phyloP scores from a whole-genome alignment of 768 basidiomycete species.

The Boletus reticuloceps region DNA sequence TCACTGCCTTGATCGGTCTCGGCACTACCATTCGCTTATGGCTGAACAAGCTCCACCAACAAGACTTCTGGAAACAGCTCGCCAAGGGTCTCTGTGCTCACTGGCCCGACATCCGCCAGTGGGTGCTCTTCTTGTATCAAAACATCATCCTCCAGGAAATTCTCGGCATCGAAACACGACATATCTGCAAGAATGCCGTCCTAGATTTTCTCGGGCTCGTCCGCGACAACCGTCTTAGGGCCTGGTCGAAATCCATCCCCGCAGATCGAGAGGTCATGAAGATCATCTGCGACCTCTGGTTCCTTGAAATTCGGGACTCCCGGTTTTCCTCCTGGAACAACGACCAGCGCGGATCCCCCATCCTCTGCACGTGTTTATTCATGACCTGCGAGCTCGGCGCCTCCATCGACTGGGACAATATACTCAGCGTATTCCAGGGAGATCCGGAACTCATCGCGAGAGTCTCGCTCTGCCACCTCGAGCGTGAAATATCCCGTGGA shows the following conservation, averaged over 20 bases:
- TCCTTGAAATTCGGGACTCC: constrained; percentile 21
- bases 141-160: constrained; percentile 8
- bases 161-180: constrained; percentile 8
- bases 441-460: constrained; percentile 18
- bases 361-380: constrained; percentile 27
- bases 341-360: constrained; percentile 26
- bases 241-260: constrained; percentile 24
- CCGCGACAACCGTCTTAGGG: constrained; percentile 19
- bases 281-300: constrained; percentile 29
- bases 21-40: constrained; percentile 25
- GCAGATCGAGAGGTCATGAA: constrained; percentile 24
- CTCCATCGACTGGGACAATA: constrained; percentile 20
- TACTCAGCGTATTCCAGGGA: constrained; percentile 19
- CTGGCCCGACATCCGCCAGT: constrained; percentile 27
- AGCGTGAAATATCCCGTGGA: constrained; percentile 17
- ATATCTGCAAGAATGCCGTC: constrained; percentile 22
- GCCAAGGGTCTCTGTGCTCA: constrained; percentile 9
- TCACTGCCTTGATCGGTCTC: constrained; percentile 15
- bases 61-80: constrained; percentile 13
- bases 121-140: constrained; percentile 24
- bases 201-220: constrained; percentile 27
- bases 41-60: constrained; percentile 9
- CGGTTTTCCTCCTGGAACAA: constrained; percentile 21
- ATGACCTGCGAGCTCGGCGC: constrained; percentile 19
- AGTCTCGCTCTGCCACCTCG: constrained; percentile 24